A percentile compares a stretch with the other conserved stretches of the same genome.
These are phyloP conservation scores for Kodamaea leandrae DNA, from an alignment of 805 yeast genomes.

Conservation along the genomic window DNA sequence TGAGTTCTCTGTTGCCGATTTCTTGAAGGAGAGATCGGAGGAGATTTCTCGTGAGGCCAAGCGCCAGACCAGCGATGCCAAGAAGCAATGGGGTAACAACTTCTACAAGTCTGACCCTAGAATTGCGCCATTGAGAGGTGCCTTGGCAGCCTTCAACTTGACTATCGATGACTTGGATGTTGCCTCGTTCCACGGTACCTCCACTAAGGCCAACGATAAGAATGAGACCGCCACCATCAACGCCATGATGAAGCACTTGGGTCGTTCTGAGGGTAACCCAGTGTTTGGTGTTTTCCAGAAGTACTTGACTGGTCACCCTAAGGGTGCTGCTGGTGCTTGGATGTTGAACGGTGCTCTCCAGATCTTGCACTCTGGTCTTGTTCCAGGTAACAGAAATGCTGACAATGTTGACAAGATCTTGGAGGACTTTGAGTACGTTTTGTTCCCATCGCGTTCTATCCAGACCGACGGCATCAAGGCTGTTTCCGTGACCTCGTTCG, in stretches of 20 bases:
- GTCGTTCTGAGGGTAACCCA: slow-evolving; percentile 97
- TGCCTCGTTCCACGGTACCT: slow-evolving; percentile 99
- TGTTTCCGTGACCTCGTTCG: slow-evolving; percentile 93
- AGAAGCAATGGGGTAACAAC: slow-evolving; percentile 92
- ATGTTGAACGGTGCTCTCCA: slow-evolving; percentile 98
- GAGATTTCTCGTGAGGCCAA: slow-evolving; percentile 82
- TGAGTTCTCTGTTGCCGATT: slow-evolving; percentile 44
- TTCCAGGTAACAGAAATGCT: slow-evolving; percentile 98
- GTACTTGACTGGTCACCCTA: slow-evolving; percentile 98
- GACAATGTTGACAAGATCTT: slow-evolving; percentile 86
- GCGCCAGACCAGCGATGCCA: slow-evolving; percentile 83
- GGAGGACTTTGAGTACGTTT: slow-evolving; percentile 81
- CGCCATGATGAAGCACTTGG: slow-evolving; percentile 90
- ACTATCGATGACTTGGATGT: slow-evolving; percentile 94
- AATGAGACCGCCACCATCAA: slow-evolving; percentile 92
- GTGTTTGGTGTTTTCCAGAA: slow-evolving; percentile 98
- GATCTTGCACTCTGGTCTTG: slow-evolving; percentile 85
- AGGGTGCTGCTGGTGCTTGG: slow-evolving; percentile 99
- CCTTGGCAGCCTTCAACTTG: slow-evolving; percentile 89
- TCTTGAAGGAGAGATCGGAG: slow-evolving; percentile 79
- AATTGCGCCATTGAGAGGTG: slow-evolving; percentile 96
- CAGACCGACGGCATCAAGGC: slow-evolving; percentile 98
- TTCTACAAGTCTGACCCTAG: slow-evolving; percentile 89
- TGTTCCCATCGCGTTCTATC: slow-evolving; percentile 90
- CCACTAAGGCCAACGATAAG: slow-evolving; percentile 98